These are phyloP conservation scores for Malus sieversii DNA, from an alignment of 306 rosid species.

Conservation along the genomic window DNA sequence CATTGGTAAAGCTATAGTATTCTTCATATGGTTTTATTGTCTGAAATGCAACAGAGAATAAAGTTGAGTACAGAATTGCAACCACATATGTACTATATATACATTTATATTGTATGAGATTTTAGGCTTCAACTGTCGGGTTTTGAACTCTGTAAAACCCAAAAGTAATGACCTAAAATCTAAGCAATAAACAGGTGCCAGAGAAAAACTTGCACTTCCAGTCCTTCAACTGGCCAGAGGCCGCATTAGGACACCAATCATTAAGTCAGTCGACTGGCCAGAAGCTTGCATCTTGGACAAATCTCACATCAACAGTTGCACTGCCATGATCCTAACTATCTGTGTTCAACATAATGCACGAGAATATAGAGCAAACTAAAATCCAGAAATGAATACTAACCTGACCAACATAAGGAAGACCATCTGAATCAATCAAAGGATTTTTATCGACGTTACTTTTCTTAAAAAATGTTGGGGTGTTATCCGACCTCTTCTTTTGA, in stretches of 20 bases:
- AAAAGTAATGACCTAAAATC: background rate
- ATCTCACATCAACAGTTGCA: background rate
- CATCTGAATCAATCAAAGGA: slow-evolving; percentile 66
- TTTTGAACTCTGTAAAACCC: background rate
- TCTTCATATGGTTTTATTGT: slow-evolving; percentile 65
- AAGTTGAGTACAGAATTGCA: background rate
- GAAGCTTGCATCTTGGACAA: too few species aligned
- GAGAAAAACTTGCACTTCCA: too few species aligned
- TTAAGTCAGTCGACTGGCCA: too few species aligned
- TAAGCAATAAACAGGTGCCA: background rate
- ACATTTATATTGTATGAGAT: background rate
- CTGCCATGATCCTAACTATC: background rate
- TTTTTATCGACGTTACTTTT: slow-evolving; percentile 48
- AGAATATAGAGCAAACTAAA: background rate
- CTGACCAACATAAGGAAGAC: slow-evolving; percentile 99
- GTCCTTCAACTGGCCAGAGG: too few species aligned
- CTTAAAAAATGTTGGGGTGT: slow-evolving; percentile 37
- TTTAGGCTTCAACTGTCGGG: background rate
- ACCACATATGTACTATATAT: background rate
- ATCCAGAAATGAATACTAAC: slow-evolving; percentile 32
- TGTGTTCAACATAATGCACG: background rate
- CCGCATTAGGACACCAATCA: too few species aligned
- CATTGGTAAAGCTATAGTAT: slow-evolving; percentile 60
- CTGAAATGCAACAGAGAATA: slow-evolving; percentile 36
- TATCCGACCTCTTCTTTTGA: slow-evolving; percentile 31